phyloP scores from a whole-genome alignment of 768 basidiomycete genomes.

The Pleurotus citrinopileatus region DNA sequence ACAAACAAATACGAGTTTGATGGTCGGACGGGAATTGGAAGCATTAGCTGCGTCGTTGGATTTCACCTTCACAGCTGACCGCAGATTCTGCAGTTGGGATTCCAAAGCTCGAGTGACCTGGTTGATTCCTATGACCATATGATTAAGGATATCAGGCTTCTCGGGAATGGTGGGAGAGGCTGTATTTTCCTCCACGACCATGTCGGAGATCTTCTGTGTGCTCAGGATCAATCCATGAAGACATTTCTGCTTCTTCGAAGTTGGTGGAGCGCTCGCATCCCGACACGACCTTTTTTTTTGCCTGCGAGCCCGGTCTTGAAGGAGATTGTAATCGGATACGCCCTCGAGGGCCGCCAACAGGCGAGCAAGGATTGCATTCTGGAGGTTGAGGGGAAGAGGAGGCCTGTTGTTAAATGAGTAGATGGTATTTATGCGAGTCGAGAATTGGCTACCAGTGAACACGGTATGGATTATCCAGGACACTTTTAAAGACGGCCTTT shows the following conservation, averaged over 20 bases:
- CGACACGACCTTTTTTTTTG: conserved; percentile 36
- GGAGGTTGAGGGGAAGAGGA: conserved; percentile 55
- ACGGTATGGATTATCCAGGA: conserved; percentile 70
- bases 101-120: conserved; percentile 76
- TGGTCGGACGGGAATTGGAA: conserved; percentile 14
- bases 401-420: conserved; percentile 45
- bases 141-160: conserved; percentile 39
- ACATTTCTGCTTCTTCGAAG: conserved; percentile 20
- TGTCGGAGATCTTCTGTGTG: conserved; percentile 6
- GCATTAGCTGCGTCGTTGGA: conserved; percentile 7
- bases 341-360: conserved; percentile 50
- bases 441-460: conserved; percentile 54
- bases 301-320: conserved; percentile 25
- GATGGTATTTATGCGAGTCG: conserved; percentile 4
- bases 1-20: conserved; percentile 64
- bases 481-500: conserved; percentile 66
- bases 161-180: not conserved
- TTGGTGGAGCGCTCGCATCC: conserved; percentile 12
- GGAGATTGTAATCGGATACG: conserved; percentile 40
- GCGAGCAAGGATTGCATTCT: conserved; percentile 55
- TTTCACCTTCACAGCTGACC: conserved; percentile 23
- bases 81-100: conserved; percentile 37
- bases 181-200: conserved; percentile 3
- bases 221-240: not conserved
- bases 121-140: conserved; percentile 72